Conservation (phyloP, 2,329 filamentous ascomycete species). For the Xylaria sp. region DNA sequence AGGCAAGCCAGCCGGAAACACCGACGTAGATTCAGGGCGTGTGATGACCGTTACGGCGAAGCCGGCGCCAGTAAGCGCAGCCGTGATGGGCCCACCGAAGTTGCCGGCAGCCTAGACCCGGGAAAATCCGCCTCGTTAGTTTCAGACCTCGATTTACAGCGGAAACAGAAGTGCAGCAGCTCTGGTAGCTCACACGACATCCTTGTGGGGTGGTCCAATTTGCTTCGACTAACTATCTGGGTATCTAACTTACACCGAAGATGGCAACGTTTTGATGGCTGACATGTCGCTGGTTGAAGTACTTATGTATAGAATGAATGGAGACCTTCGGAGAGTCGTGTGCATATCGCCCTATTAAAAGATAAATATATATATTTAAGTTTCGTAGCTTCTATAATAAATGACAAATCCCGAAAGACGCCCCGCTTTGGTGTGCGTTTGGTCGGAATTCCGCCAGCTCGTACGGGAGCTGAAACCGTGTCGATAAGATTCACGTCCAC, state of each 20-base stretch:
- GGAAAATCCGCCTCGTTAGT: not conserved
- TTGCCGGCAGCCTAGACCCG: conserved; percentile 37
- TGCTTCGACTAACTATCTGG: not conserved
- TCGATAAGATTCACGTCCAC: too few relatives aligned
- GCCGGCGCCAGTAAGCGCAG: conserved; percentile 32
- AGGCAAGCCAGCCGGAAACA: conserved; percentile 29
- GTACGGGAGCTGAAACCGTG: not conserved
- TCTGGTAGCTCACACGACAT: not conserved
- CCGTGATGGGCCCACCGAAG: conserved; percentile 38
- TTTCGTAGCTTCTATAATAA: not conserved
- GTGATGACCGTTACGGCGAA: conserved; percentile 37
- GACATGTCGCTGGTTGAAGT: conserved; percentile 20
- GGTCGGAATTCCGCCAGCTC: conserved; percentile 16
- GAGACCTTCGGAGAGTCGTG: not conserved
- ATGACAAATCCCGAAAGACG: not conserved
- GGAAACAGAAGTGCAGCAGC: not conserved
- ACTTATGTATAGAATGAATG: not conserved
- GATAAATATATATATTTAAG: not conserved
- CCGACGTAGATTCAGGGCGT: conserved; percentile 30
- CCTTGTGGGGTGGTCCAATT: too few relatives aligned
- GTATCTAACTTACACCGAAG: conserved; percentile 35
- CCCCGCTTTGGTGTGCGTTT: not conserved
- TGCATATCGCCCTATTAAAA: not conserved
- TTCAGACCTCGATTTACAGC: not conserved
- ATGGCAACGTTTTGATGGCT: conserved; percentile 35